These are phyloP conservation scores for Penicillium cosmopolitanum DNA, from an alignment of 495 filamentous ascomycete genomes.

Conservation along the genomic window DNA sequence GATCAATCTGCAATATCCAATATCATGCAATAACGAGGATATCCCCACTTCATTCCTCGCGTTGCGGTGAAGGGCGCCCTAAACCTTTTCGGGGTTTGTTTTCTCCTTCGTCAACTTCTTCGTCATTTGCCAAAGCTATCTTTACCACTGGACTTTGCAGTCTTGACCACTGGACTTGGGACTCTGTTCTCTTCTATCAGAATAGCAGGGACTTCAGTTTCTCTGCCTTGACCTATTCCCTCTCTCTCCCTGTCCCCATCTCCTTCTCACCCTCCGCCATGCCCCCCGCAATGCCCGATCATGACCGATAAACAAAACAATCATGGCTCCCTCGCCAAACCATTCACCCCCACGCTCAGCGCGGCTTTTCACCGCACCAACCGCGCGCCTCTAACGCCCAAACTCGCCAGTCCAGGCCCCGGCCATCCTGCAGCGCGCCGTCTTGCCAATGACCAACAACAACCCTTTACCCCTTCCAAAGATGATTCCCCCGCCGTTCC, in stretches of 20 bases:
- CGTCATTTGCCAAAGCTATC: not conserved
- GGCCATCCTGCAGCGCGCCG: slow-evolving; percentile 39
- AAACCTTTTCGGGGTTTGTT: slow-evolving; percentile 33
- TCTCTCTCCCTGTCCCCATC: not conserved
- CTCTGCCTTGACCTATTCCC: not conserved
- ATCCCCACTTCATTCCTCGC: slow-evolving; percentile 3
- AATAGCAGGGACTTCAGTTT: slow-evolving; percentile 12
- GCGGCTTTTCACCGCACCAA: slow-evolving; percentile 46
- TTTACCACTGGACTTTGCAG: no score
- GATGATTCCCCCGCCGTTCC: slow-evolving; percentile 49
- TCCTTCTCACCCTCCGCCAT: not conserved
- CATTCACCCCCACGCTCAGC: slow-evolving; percentile 54
- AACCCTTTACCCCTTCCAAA: slow-evolving; percentile 37
- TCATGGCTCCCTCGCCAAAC: slow-evolving; percentile 46
- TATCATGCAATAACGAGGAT: not conserved
- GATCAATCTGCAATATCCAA: not conserved
- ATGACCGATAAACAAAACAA: slow-evolving; percentile 58
- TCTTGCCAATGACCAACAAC: slow-evolving; percentile 40
- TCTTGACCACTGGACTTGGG: no score
- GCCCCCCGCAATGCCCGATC: slow-evolving; percentile 52
- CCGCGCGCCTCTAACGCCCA: slow-evolving; percentile 53
- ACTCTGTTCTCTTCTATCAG: no score
- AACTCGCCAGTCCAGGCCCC: slow-evolving; percentile 46
- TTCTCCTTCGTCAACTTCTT: slow-evolving; percentile 23
- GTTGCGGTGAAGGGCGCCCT: slow-evolving; percentile 36